These are phyloP conservation scores for Paramyrothecium roridum DNA, from an alignment of 2,329 filamentous ascomycete species.

Conservation along the genomic window DNA sequence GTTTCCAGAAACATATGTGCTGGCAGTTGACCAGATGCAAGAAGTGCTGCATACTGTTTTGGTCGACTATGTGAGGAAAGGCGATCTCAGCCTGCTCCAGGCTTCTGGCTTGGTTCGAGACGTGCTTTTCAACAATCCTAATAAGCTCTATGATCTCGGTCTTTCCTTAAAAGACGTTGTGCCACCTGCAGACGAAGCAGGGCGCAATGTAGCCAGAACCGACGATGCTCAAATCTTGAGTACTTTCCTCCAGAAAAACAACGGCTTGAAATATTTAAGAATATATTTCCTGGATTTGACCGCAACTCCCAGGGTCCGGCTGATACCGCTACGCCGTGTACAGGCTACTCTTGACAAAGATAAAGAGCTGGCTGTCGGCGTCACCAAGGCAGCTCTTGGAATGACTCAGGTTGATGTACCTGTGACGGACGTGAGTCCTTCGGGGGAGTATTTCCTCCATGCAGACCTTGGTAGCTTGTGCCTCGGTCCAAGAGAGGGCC, in stretches of 20 bases:
- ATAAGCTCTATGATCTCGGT: slow-evolving; percentile 66
- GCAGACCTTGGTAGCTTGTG: slow-evolving; percentile 64
- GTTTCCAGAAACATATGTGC: slow-evolving; percentile 73
- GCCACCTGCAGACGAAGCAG: background rate
- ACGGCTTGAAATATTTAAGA: slow-evolving; percentile 62
- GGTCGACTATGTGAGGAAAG: slow-evolving; percentile 61
- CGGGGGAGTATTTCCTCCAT: slow-evolving; percentile 63
- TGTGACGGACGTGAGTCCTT: slow-evolving; percentile 50
- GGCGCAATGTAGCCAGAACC: background rate
- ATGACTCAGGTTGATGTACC: slow-evolving; percentile 65
- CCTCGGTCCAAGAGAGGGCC: slow-evolving; percentile 53
- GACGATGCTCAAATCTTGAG: slow-evolving; percentile 9
- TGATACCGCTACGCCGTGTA: slow-evolving; percentile 62
- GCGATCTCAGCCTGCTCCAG: slow-evolving; percentile 57
- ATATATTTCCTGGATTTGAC: slow-evolving; percentile 79
- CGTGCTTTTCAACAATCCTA: slow-evolving; percentile 75
- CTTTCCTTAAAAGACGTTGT: slow-evolving; percentile 32
- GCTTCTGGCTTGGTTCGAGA: slow-evolving; percentile 63
- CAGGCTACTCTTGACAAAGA: slow-evolving; percentile 40
- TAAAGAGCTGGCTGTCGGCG: slow-evolving; percentile 48
- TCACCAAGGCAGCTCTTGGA: slow-evolving; percentile 62
- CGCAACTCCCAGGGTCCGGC: slow-evolving; percentile 61
- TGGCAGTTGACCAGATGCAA: slow-evolving; percentile 70
- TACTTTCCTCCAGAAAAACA: slow-evolving; percentile 42
- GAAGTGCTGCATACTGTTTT: slow-evolving; percentile 68